phyloP scores from a whole-genome alignment of 2,329 filamentous ascomycete species.

The Trichophyton simii region DNA sequence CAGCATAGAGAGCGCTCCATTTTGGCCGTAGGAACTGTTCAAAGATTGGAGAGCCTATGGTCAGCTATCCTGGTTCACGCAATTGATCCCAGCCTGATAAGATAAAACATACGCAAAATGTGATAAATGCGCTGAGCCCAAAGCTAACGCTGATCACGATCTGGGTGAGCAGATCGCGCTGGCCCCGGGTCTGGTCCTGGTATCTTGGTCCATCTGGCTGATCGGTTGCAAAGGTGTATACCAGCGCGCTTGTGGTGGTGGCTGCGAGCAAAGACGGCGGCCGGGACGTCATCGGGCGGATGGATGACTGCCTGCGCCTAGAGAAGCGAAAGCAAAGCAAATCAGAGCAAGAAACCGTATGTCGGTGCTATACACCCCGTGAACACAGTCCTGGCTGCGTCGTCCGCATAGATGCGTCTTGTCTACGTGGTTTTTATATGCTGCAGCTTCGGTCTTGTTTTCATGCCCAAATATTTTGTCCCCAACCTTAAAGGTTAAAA shows the following conservation, averaged over 20 bases:
- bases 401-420: neutral
- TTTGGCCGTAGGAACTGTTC: slow-evolving; percentile 65
- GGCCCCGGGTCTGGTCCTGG: slow-evolving; percentile 22
- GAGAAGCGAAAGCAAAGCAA: neutral
- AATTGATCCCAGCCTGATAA: too few relatives aligned
- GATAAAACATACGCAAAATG: slow-evolving; percentile 31
- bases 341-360: too few relatives aligned
- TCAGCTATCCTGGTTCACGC: neutral
- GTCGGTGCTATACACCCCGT: neutral
- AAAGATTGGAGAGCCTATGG: neutral
- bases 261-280: slow-evolving; percentile 12
- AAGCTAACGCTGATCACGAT: slow-evolving; percentile 32
- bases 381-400: neutral
- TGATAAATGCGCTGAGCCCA: slow-evolving; percentile 33
- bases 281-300: slow-evolving; percentile 9
- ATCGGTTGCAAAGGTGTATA: slow-evolving; percentile 1
- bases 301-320: neutral
- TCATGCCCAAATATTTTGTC: neutral
- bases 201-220: slow-evolving; percentile 18
- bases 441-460: neutral
- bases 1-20: slow-evolving; percentile 85
- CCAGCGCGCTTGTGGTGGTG: slow-evolving; percentile 13
- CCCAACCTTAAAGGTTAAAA: neutral
- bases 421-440: neutral
- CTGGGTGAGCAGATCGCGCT: slow-evolving; percentile 34